phyloP scores from a whole-genome alignment of 345 rosid species.

The Pistacia integerrima region DNA sequence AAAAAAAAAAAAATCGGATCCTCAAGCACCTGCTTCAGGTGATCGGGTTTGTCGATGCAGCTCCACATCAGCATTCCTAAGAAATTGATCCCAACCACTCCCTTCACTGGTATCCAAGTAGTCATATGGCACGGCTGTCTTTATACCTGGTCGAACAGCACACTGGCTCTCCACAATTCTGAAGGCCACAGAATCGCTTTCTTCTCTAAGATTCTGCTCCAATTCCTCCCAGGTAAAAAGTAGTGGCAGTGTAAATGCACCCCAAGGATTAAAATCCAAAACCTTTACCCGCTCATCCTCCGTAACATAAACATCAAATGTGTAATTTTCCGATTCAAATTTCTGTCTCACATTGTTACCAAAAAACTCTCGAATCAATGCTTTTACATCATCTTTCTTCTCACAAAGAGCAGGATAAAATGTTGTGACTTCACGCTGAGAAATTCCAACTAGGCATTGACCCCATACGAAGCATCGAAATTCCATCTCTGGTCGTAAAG shows the following conservation, averaged over 20 bases:
- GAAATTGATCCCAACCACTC: constrained; percentile 83
- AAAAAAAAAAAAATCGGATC: not conserved
- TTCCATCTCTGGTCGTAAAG: constrained; percentile 69
- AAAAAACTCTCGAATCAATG: constrained; percentile 52
- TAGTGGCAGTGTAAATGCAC: constrained; percentile 70
- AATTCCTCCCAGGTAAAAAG: constrained; percentile 80
- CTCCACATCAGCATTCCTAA: constrained; percentile 59
- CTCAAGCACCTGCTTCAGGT: constrained; percentile 34
- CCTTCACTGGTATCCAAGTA: constrained; percentile 64
- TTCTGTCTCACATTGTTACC: constrained; percentile 33
- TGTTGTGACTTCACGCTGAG: constrained; percentile 79
- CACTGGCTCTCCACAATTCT: constrained; percentile 71
- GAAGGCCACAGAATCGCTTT: constrained; percentile 38
- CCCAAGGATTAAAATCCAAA: constrained; percentile 89
- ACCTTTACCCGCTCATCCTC: constrained; percentile 55
- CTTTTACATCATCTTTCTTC: constrained; percentile 39
- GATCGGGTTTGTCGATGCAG: constrained; percentile 33
- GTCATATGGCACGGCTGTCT: constrained; percentile 73
- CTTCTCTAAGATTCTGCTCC: constrained; percentile 39
- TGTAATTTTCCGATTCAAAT: constrained; percentile 61
- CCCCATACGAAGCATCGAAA: constrained; percentile 71
- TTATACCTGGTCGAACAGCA: constrained; percentile 59
- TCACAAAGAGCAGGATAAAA: constrained; percentile 61
- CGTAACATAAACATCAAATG: constrained; percentile 71
- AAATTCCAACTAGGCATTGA: constrained; percentile 59